A percentile compares a stretch with the other conserved stretches of the same genome.
phyloP scores from a whole-genome alignment of 2,329 filamentous ascomycete species.

The Teratosphaeriaceae sp. region DNA sequence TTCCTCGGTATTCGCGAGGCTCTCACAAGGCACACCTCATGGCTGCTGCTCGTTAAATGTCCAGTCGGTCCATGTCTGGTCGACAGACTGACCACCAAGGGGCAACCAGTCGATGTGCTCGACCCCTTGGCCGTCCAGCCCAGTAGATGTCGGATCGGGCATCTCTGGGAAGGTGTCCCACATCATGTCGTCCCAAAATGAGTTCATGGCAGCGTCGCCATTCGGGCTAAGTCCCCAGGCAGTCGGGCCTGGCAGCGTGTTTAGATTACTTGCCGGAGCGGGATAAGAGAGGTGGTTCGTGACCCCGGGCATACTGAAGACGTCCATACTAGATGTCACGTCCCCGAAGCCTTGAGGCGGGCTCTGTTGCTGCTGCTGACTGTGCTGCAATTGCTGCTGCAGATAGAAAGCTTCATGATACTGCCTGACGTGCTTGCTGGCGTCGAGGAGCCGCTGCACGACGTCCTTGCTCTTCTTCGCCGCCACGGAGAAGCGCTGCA shows the following conservation, averaged over 20 bases:
- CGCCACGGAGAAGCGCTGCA: constrained; percentile 38
- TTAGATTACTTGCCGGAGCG: neutral
- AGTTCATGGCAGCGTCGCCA: constrained; percentile 15
- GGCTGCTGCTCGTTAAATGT: neutral
- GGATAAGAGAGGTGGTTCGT: neutral
- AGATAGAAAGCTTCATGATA: neutral
- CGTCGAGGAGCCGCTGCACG: constrained; percentile 36
- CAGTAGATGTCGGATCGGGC: neutral
- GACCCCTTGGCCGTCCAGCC: neutral
- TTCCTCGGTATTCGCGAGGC: too few species aligned
- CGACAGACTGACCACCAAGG: neutral
- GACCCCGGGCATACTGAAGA: constrained; percentile 1
- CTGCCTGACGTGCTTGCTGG: constrained; percentile 20
- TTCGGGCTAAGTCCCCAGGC: constrained; percentile 14
- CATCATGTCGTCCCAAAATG: constrained; percentile 20
- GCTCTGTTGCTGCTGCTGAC: neutral
- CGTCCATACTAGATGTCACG: neutral
- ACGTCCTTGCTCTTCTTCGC: constrained; percentile 39
- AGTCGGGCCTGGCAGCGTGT: neutral
- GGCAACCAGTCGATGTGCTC: neutral
- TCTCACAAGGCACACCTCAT: too few species aligned
- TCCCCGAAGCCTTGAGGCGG: neutral
- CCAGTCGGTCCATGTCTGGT: neutral
- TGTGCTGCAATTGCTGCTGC: constrained; percentile 1
- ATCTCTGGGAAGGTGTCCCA: constrained; percentile 16